Conservation (phyloP, 352 stramenopile species). For the Salisapilia sapeloensis region DNA sequence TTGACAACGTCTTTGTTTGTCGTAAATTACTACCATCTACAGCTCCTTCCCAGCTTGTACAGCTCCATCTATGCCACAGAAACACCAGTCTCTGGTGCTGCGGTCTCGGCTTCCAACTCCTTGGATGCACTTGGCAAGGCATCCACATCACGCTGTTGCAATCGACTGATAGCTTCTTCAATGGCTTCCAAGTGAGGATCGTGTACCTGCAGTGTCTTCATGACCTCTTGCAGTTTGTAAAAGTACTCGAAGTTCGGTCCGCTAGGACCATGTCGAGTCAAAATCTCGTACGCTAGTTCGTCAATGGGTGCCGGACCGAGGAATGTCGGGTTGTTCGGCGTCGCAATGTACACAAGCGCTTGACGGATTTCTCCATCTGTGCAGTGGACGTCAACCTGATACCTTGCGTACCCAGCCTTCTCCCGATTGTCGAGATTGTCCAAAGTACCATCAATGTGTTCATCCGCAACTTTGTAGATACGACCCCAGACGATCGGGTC, state of each 20-base stretch:
- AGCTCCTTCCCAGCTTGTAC: too few relatives aligned
- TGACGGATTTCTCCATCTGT: conserved; percentile 39
- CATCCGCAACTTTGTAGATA: conserved; percentile 69
- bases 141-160: background rate
- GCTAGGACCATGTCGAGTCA: conserved; percentile 41
- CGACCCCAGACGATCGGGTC: conserved; percentile 71
- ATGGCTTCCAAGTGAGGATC: conserved; percentile 61
- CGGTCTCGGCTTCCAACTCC: background rate
- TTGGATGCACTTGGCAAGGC: conserved; percentile 2
- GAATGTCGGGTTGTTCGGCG: conserved; percentile 71
- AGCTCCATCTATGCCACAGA: too few relatives aligned
- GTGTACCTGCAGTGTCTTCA: conserved; percentile 49
- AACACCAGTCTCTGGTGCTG: too few relatives aligned
- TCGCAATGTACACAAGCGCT: conserved; percentile 75
- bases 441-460: conserved; percentile 58
- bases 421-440: conserved; percentile 74
- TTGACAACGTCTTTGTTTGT: too few relatives aligned
- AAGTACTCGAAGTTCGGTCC: conserved; percentile 79
- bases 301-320: conserved; percentile 46
- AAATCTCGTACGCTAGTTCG: conserved; percentile 69
- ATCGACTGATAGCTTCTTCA: too few relatives aligned
- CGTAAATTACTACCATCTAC: too few relatives aligned
- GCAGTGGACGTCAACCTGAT: conserved; percentile 62
- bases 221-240: conserved; percentile 63
- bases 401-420: conserved; percentile 65